Evolutionary conservation across 2,329 filamentous ascomycete genomes (phyloP), one percentile per base, ranked within the genome.

Genomic region (Exophiala sp.): DNA sequence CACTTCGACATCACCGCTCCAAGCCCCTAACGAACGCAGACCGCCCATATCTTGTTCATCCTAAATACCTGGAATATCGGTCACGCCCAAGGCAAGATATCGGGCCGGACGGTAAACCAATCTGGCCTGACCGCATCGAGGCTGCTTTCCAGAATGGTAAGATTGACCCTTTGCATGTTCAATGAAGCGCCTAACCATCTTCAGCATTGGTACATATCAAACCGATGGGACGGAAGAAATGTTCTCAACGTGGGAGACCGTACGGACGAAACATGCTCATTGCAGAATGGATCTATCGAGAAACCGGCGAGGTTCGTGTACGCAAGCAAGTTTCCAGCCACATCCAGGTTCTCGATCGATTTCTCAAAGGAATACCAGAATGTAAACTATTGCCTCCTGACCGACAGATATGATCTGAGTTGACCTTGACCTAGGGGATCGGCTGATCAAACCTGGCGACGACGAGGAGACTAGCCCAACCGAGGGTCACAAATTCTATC

Each of bases 261-360:
- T 73, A 75, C 55, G 80, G 80, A 21, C 74, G 80, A 32, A 83
- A 83, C 60, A 79, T 82, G 63, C 66, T 82, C 39, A 80, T 83
- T 53, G 73, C 79, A 18, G 72, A 79, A 58, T 78, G 74, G 45
- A 82, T 83, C 52, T 66, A 69, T 56, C 72, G 73, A 48, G 67
- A 72, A 50, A 82, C 79, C 5, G 77, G 79, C 18, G 73, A 74
- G 48, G 61, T 59, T 21, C 70, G 80, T 46, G 66, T 64, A 13
- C 70, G 80, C 43, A 83, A 83, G 63, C 77, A 82, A 60, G 76
- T 83, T 3, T 82, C 80, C 0, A 83, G 80, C 58, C 80, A 83
- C 61, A 73, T 82, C 21, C 80, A 83, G 63, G 79, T 82, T 2
- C 68, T 83, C 16, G 79, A 80, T 62, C 73, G 71, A 10, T 75